phyloP scores from a whole-genome alignment of 23 red algal species.

The Gracilaria domingensis region DNA sequence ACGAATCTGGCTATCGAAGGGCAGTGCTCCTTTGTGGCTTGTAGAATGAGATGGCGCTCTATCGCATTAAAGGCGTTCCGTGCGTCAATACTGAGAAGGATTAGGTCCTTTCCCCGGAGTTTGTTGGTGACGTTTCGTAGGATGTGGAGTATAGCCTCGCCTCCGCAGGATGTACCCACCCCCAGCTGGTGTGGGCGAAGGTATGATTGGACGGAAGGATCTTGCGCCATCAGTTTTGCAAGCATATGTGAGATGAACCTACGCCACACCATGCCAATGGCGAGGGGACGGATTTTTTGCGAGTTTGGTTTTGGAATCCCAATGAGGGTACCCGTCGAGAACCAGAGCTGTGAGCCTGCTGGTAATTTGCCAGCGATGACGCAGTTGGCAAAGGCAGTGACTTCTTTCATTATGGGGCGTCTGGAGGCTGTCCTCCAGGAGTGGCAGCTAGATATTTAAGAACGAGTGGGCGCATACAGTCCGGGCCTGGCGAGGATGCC shows the following conservation, averaged over 20 bases:
- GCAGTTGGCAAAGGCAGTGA: background rate
- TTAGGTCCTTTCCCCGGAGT: too few species aligned
- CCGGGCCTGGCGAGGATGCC: background rate
- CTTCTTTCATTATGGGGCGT: background rate
- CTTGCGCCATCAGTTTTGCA: background rate
- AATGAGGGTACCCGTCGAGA: background rate
- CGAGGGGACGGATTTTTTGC: background rate
- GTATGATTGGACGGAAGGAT: background rate
- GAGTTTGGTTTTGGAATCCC: background rate
- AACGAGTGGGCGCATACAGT: background rate
- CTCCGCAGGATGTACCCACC: background rate
- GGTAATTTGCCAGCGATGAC: background rate
- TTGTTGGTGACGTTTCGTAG: too few species aligned
- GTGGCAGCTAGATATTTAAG: background rate
- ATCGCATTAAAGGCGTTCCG: too few species aligned
- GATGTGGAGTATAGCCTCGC: background rate
- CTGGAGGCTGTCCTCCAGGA: background rate
- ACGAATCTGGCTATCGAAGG: too few species aligned
- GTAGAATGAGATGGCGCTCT: too few species aligned
- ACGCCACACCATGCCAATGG: background rate
- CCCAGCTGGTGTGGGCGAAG: background rate
- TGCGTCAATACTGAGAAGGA: too few species aligned
- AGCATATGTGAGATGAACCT: background rate
- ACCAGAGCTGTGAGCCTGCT: background rate
- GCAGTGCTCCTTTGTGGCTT: too few species aligned